Conservation (phyloP, 2,329 filamentous ascomycete species). For the Arthroderma uncinatum region DNA sequence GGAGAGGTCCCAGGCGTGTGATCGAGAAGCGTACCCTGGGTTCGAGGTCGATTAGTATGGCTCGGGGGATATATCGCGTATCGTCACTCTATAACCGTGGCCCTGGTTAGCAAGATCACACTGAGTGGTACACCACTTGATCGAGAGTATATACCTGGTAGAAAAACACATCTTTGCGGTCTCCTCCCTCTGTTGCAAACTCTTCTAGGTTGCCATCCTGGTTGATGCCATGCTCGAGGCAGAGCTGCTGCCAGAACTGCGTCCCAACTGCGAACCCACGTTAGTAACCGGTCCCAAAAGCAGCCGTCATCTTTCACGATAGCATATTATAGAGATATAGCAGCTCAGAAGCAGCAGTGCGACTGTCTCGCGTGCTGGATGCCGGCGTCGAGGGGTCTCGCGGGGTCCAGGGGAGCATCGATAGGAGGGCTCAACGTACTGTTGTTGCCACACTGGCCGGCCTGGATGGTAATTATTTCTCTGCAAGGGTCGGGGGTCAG, state of each 20-base stretch:
- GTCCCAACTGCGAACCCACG: conserved; percentile 58
- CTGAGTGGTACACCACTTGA: neutral
- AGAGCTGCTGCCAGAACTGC: conserved; percentile 98
- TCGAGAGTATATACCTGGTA: conserved; percentile 50
- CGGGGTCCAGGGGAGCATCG: neutral
- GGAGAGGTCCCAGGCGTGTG: too few relatives aligned
- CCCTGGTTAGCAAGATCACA: neutral
- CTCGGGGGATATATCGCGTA: conserved; percentile 92
- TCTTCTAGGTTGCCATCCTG: conserved; percentile 95
- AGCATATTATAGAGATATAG: neutral
- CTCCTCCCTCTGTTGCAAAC: conserved; percentile 93
- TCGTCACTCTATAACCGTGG: conserved; percentile 63
- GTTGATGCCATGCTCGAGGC: conserved; percentile 94
- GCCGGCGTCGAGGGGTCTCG: neutral
- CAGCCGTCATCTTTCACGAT: neutral
- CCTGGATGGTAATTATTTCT: conserved; percentile 98
- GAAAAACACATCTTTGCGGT: conserved; percentile 98
- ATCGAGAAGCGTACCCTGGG: conserved; percentile 52
- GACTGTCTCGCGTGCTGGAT: neutral
- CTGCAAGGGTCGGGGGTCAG: conserved; percentile 39
- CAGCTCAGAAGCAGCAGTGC: neutral
- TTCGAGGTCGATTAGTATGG: conserved; percentile 90
- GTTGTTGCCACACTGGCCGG: conserved; percentile 98
- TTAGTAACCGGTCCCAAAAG: neutral
- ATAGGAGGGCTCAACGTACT: conserved; percentile 50